These are phyloP conservation scores for Cystobasidium onofrii DNA, from an alignment of 768 basidiomycete genomes.

Conservation along the genomic window DNA sequence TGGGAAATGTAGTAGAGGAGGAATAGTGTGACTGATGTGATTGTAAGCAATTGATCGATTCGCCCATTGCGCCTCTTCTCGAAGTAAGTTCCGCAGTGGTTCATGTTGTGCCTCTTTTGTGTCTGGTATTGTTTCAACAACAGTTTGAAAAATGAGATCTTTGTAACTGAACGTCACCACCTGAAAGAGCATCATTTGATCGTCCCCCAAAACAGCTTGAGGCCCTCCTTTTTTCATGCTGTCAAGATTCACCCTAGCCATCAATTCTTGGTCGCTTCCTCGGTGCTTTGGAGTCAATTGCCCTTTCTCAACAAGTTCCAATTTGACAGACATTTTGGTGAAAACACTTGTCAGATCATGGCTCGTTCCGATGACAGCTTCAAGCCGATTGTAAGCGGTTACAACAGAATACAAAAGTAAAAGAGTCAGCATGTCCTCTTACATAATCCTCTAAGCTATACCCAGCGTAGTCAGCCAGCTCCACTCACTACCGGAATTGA, in stretches of 20 bases:
- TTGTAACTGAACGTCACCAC: not conserved
- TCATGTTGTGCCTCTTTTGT: not conserved
- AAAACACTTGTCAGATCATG: not conserved
- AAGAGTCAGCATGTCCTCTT: too few species aligned
- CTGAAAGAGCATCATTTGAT: not conserved
- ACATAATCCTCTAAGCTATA: too few species aligned
- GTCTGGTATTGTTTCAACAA: not conserved
- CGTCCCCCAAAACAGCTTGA: not conserved
- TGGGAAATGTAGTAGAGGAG: conserved; percentile 1
- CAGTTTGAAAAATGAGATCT: not conserved
- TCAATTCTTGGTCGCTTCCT: conserved; percentile 8
- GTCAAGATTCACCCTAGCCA: not conserved
- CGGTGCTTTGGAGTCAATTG: not conserved
- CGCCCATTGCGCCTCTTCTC: not conserved
- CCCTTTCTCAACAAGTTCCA: not conserved
- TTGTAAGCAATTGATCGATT: not conserved
- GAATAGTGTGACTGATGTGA: not conserved
- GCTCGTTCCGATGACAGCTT: conserved; percentile 2
- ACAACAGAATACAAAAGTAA: too few species aligned
- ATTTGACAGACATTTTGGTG: not conserved
- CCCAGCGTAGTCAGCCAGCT: too few species aligned
- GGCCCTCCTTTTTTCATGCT: not conserved
- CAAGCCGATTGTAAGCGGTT: too few species aligned
- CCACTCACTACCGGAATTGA: conserved; percentile 17
- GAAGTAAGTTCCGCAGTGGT: not conserved